Conservation (phyloP, 192 early-diverging fungal genomes). For the Gryganskiella cystojenkinii region DNA sequence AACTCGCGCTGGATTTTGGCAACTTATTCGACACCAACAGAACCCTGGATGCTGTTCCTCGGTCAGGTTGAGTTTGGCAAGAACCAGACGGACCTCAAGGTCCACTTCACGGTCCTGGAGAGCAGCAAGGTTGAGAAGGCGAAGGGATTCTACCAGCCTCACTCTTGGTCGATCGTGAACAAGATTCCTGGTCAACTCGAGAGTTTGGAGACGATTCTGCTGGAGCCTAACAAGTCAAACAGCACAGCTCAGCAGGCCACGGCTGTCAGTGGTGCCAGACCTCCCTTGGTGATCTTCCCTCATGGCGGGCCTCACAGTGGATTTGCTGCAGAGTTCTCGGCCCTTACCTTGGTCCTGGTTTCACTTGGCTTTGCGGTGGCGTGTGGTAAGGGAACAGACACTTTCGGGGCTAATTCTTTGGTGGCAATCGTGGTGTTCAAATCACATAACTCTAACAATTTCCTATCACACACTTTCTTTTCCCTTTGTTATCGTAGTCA, state of each 20-base stretch:
- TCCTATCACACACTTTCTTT: neutral
- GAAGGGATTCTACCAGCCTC: conserved; percentile 23
- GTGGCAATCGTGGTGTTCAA: too few species aligned
- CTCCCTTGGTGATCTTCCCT: conserved; percentile 76
- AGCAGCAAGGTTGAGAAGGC: conserved; percentile 30
- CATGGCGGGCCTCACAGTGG: conserved; percentile 84
- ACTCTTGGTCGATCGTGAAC: conserved; percentile 47
- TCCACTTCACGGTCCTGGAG: conserved; percentile 29
- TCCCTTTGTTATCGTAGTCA: conserved; percentile 53
- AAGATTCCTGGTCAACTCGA: conserved; percentile 47
- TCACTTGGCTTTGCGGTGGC: conserved; percentile 72
- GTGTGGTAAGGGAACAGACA: conserved; percentile 21
- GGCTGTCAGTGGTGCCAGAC: conserved; percentile 33
- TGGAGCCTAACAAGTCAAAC: conserved; percentile 35
- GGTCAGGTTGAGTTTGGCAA: conserved; percentile 19
- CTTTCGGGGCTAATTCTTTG: too few species aligned
- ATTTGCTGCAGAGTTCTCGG: conserved; percentile 63
- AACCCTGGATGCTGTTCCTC: conserved; percentile 57
- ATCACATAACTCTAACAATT: neutral
- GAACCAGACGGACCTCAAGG: neutral
- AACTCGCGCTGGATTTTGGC: conserved; percentile 57
- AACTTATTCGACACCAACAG: conserved; percentile 62
- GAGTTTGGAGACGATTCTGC: conserved; percentile 51
- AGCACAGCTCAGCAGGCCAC: conserved; percentile 20
- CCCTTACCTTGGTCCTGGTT: conserved; percentile 57